phyloP scores from a whole-genome alignment of 495 filamentous ascomycete species.

The Neurospora sp. region DNA sequence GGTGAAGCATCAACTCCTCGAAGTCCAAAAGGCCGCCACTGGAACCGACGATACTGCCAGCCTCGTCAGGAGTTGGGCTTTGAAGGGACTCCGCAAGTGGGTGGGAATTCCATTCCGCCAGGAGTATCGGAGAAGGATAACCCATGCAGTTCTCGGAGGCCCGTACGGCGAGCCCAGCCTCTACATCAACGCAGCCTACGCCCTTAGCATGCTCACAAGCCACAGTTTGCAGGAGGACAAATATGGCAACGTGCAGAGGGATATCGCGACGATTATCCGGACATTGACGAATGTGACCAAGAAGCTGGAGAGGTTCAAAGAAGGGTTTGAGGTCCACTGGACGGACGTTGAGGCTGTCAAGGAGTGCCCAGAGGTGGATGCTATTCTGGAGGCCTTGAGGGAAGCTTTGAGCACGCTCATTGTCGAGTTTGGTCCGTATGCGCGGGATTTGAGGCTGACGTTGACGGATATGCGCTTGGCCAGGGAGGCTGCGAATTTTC shows the following conservation, averaged over 20 bases:
- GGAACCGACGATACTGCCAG: conserved; percentile 30
- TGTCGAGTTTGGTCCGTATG: conserved; percentile 58
- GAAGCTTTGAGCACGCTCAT: conserved; percentile 52
- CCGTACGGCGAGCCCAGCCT: conserved; percentile 55
- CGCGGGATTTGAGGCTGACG: conserved; percentile 52
- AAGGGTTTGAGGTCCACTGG: conserved; percentile 60
- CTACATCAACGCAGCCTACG: conserved; percentile 60
- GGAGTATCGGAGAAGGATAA: conserved; percentile 51
- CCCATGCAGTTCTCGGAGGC: conserved; percentile 53
- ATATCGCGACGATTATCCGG: conserved; percentile 62
- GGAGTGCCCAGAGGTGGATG: conserved; percentile 49
- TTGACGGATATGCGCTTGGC: conserved; percentile 59
- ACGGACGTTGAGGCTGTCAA: conserved; percentile 54
- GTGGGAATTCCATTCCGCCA: conserved; percentile 63
- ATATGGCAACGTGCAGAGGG: conserved; percentile 75
- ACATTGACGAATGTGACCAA: conserved; percentile 56
- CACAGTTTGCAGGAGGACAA: conserved; percentile 69
- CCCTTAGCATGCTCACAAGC: conserved; percentile 58
- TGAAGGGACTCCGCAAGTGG: conserved; percentile 38
- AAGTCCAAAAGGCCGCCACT: conserved; percentile 33
- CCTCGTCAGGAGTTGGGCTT: conserved; percentile 17
- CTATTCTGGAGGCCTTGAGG: conserved; percentile 49
- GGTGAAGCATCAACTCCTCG: conserved; percentile 32
- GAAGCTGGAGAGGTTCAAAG: conserved; percentile 58
- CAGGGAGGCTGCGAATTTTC: conserved; percentile 44